Conservation (phyloP, 352 stramenopile genomes). For the Globisporangium parvum region DNA sequence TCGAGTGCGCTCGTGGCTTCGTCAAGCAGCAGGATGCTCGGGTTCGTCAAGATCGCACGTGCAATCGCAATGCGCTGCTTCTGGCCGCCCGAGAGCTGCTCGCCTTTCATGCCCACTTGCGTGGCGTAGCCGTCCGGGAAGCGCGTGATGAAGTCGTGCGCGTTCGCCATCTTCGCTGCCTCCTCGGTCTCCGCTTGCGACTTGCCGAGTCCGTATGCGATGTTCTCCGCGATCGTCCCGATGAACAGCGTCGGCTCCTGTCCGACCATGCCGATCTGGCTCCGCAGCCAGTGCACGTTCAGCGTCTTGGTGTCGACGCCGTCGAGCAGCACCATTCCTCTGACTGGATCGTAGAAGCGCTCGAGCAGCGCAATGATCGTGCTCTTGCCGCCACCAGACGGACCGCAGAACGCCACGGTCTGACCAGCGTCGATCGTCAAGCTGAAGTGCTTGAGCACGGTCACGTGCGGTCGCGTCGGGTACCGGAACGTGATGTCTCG, state of each 20-base stretch:
- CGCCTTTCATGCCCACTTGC: conserved; percentile 57
- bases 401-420: conserved; percentile 22
- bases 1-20: conserved; percentile 28
- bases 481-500: conserved; percentile 20
- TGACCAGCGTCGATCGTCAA: conserved; percentile 18
- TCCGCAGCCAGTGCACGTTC: conserved; percentile 22
- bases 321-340: conserved; percentile 18
- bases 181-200: conserved; percentile 46
- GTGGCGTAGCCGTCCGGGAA: conserved; percentile 87
- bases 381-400: conserved; percentile 24
- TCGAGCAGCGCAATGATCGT: conserved; percentile 15
- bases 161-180: conserved; percentile 83
- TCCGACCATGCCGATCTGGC: conserved; percentile 22
- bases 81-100: conserved; percentile 84
- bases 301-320: conserved; percentile 13
- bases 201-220: conserved; percentile 33
- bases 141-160: conserved; percentile 77
- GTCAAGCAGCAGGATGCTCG: conserved; percentile 28
- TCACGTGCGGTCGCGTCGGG: conserved; percentile 17
- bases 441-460: conserved; percentile 16
- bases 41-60: conserved; percentile 44
- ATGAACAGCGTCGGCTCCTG: conserved; percentile 72
- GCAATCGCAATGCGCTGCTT: conserved; percentile 93
- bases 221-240: conserved; percentile 38
- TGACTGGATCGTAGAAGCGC: conserved; percentile 13